Evolutionary conservation across 2,329 filamentous ascomycete species (phyloP), one percentile per base, ranked within the genome.

Genomic region (Ploettnerulaceae sp.): DNA sequence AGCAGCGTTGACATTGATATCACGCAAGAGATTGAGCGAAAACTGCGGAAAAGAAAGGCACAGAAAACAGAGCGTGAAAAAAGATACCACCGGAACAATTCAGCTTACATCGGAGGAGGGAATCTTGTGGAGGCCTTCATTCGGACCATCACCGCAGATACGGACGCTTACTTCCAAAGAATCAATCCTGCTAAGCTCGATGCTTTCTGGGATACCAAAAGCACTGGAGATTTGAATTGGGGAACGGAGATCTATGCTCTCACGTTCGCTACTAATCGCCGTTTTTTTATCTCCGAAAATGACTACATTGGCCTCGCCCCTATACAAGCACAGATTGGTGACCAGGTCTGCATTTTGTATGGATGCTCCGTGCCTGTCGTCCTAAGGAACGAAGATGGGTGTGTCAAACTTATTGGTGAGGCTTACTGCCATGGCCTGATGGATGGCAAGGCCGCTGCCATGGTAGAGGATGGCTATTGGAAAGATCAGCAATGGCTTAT

Each of bases 91-190:
- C 11, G 21, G 21, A 36, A 4, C 6, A n/a, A 28, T 25, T 7
- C 22, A n/a, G 1, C 24, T 8, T 36, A 44, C 12, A 12, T 18
- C 5, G 21, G 31, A 8, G 29, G 22, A 9, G 21, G 40, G 3
- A 21, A 15, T 24, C 17, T 44, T 18, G 21, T 44, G 8, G 40
- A 44, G 18, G 40, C 40, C 26, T 44, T 44, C 22, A 15, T 44
- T 15, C 31, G 40, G 40, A 35, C 40, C 1, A 24, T 36, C 3
- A 15, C 26, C 8, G 21, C 22, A 22, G 32, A 44, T 17, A 24
- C 21, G 15, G 40, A 36, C 31, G 40, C 28, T 5, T 17, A 25
- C 31, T 44, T 28, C 21, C 40, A 34, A 22, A 28, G 29, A 14
- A 9, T 42, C 18, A 42, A 15, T 8, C 28, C 29, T 22, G 8